Evolutionary conservation across 2,329 filamentous ascomycete species (phyloP).

Genomic region (Ascochyta koolunga): DNA sequence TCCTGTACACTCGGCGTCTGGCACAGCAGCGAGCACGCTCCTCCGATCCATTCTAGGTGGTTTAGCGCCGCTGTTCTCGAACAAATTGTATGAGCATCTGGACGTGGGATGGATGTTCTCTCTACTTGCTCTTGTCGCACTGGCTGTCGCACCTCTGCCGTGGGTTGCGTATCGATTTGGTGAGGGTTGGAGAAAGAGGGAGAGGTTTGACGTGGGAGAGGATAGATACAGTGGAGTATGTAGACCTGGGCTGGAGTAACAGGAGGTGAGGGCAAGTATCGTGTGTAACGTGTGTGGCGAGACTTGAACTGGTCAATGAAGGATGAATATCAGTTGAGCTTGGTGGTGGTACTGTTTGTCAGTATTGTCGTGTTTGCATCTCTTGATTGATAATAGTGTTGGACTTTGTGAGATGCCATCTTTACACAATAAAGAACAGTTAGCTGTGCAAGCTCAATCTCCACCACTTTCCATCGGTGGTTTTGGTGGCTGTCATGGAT

Average conservation of each 20-base stretch:
- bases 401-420: too few relatives aligned
- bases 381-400: too few relatives aligned
- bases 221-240: not conserved
- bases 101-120: not conserved
- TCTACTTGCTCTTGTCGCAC: not conserved
- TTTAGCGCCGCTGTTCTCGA: not conserved
- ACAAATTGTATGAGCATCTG: not conserved
- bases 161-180: not conserved
- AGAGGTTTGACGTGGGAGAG: not conserved
- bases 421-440: too few relatives aligned
- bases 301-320: not conserved
- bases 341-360: too few relatives aligned
- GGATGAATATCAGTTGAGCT: too few relatives aligned
- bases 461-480: too few relatives aligned
- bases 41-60: not conserved
- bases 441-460: too few relatives aligned
- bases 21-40: not conserved
- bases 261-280: not conserved
- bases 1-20: not conserved
- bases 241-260: not conserved
- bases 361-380: too few relatives aligned
- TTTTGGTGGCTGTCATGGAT: too few relatives aligned
- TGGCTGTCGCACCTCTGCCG: not conserved
- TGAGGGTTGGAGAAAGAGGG: not conserved
- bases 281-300: not conserved